These are phyloP conservation scores for Ruellia speciosa DNA, from an alignment of 305 asterid species.

Conservation along the genomic window DNA sequence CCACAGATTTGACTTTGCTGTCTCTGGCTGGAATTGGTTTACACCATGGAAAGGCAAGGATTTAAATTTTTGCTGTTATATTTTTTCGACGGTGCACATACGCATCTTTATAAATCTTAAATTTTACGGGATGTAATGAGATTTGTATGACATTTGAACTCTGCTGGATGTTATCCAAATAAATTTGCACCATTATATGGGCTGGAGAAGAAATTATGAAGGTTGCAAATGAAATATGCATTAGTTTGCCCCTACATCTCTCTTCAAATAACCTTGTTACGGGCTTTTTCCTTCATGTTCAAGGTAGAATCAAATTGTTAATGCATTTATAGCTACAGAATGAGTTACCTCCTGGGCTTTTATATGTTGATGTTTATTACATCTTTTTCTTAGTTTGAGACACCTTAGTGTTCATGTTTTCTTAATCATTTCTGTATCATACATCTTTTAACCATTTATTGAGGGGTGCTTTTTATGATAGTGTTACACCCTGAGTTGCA, in stretches of 20 bases:
- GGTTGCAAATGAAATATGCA: slow-evolving; percentile 14
- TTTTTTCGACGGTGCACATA: slow-evolving; percentile 15
- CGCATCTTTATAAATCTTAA: slow-evolving; percentile 13
- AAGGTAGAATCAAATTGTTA: background rate
- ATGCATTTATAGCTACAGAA: background rate
- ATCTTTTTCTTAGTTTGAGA: slow-evolving; percentile 4
- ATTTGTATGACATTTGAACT: slow-evolving; percentile 7
- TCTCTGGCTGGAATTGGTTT: slow-evolving; percentile 97
- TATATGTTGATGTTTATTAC: slow-evolving; percentile 12
- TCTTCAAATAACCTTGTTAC: background rate
- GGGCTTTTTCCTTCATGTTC: background rate
- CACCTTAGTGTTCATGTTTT: slow-evolving; percentile 4
- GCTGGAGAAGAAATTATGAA: slow-evolving; percentile 11
- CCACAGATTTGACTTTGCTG: slow-evolving; percentile 87
- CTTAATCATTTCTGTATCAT: background rate
- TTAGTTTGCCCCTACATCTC: background rate
- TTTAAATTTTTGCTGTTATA: slow-evolving; percentile 18
- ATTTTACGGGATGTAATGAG: slow-evolving; percentile 6
- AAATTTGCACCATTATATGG: slow-evolving; percentile 6
- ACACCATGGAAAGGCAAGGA: slow-evolving; percentile 67
- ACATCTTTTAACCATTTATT: slow-evolving; percentile 12
- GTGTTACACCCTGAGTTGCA: slow-evolving; percentile 12
- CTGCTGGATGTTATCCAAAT: slow-evolving; percentile 6
- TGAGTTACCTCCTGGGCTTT: background rate
- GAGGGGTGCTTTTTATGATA: slow-evolving; percentile 7